Evolutionary conservation across 176 grass and related monocot genomes (phyloP), one percentile per base, ranked within the genome.

Genomic region (Avena atlantica): DNA sequence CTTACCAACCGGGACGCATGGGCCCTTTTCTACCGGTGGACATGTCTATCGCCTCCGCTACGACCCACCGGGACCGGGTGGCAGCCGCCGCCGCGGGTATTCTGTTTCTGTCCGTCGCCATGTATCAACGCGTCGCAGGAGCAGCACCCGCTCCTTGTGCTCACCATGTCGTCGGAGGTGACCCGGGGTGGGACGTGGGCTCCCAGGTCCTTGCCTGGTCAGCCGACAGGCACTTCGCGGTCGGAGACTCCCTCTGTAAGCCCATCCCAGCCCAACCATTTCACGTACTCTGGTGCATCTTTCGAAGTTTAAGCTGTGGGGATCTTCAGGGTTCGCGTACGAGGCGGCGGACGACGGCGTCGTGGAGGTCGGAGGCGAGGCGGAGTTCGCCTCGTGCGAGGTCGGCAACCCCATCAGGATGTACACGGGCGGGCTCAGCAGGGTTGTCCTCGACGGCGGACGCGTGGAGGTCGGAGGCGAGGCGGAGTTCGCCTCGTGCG

Each of bases 161-260:
- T 7, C 67, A 91, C 70, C 92, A 91, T 81, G 92, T 94, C 53
- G 86, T 94, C 48, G 89, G 89, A 20, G 89, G 79, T 20, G 86
- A 93, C 78, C 89, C 84, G 20, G 89, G 83, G 0, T 93, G 92
- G 83, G 80, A 71, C 61, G 24, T 71, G 52, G 52, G 60, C 21
- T 81, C 82, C 21, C 52, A 89, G 74, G 40, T 93, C 66, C 79
- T 62, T n/a, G 83, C 86, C 20, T 93, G 89, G 86, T 31, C 79
- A 0, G 24, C 69, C 8, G 50, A 59, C 40, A 91, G 71, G 76
- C 50, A 62, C 23, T 93, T 91, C 56, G 42, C 51, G 20, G 79
- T 84, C 15, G 67, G 83, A 16, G 89, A 87, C 20, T 80, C 15
- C 8, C 81, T 93, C 58, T 91, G 68, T 93, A 87, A 84, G 72